phyloP scores from a whole-genome alignment of 192 early-diverging fungal species.

The Umbelopsis vinacea region DNA sequence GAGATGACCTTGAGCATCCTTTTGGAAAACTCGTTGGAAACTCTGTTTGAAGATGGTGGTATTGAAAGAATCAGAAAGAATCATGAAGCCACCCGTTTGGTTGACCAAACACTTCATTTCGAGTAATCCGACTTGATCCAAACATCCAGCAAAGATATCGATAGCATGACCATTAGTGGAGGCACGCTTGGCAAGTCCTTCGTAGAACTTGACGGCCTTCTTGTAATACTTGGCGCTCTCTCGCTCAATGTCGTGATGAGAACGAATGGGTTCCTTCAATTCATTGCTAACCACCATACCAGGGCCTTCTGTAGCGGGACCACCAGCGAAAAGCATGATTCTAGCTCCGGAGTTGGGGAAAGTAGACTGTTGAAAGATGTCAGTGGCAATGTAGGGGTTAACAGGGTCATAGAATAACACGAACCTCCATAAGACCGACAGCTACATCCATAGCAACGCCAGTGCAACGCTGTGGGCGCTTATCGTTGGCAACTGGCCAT shows the following conservation, averaged over 20 bases:
- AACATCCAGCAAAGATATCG: constrained; percentile 97
- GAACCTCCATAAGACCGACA: constrained; percentile 85
- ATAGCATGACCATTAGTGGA: constrained; percentile 89
- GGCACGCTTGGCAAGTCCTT: constrained; percentile 82
- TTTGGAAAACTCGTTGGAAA: constrained; percentile 92
- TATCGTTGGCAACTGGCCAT: constrained; percentile 91
- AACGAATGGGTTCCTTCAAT: constrained; percentile 91
- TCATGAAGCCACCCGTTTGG: constrained; percentile 90
- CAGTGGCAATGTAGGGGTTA: neutral
- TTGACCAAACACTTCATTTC: constrained; percentile 95
- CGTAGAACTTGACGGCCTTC: constrained; percentile 96
- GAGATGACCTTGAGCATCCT: constrained; percentile 86
- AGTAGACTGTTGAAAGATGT: constrained; percentile 56
- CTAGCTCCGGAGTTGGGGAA: constrained; percentile 92
- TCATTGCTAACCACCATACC: constrained; percentile 93
- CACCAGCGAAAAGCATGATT: constrained; percentile 93
- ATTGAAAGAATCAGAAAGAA: constrained; percentile 94
- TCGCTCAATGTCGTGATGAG: constrained; percentile 98
- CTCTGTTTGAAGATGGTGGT: constrained; percentile 97
- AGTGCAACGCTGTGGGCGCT: constrained; percentile 91
- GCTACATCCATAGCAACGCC: constrained; percentile 95
- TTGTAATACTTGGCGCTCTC: constrained; percentile 91
- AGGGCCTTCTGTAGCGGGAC: constrained; percentile 93
- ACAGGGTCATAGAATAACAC: neutral
- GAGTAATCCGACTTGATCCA: constrained; percentile 95